These are phyloP conservation scores for Ganoderma sinense DNA, from an alignment of 1,284 basidiomycete species.

Conservation along the genomic window DNA sequence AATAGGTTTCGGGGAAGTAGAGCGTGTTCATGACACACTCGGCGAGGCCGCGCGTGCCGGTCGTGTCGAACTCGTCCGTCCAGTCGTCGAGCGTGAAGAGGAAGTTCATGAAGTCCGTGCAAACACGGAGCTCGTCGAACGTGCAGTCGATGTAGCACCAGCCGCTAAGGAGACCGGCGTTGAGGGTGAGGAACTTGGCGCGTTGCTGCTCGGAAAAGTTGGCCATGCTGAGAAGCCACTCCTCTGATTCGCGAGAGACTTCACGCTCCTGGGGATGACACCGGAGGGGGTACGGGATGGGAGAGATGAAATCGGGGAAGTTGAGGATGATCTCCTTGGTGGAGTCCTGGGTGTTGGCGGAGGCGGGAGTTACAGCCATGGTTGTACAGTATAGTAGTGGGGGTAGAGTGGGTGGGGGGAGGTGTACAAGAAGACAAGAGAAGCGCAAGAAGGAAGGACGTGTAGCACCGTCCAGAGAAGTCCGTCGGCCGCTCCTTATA, in stretches of 20 bases:
- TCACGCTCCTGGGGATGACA: conserved; percentile 28
- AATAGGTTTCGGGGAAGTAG: conserved; percentile 30
- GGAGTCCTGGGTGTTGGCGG: not conserved
- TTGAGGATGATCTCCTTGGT: conserved; percentile 26
- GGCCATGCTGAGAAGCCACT: conserved; percentile 35
- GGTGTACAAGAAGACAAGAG: conserved; percentile 23
- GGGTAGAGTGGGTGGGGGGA: conserved; percentile 5
- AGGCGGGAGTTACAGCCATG: conserved; percentile 25
- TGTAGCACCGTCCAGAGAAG: conserved; percentile 20
- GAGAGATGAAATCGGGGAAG: conserved; percentile 32
- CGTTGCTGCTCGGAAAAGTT: conserved; percentile 34
- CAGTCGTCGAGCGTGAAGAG: conserved; percentile 46
- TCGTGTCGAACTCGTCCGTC: conserved; percentile 39
- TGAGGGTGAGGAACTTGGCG: conserved; percentile 33
- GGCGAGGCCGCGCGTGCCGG: conserved; percentile 41
- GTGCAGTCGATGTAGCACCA: conserved; percentile 40
- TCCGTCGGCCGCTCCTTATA: conserved; percentile 25
- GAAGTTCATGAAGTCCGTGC: conserved; percentile 45
- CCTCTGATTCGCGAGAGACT: conserved; percentile 33
- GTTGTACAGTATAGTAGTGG: conserved; percentile 22
- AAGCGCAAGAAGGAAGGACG: conserved; percentile 28
- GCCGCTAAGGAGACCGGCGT: conserved; percentile 36
- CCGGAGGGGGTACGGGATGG: conserved; percentile 34
- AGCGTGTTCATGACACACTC: conserved; percentile 45
- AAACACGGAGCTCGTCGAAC: conserved; percentile 39